Conservation (phyloP, 2,329 filamentous ascomycete genomes). For the Hymenoscyphus fructigenus region DNA sequence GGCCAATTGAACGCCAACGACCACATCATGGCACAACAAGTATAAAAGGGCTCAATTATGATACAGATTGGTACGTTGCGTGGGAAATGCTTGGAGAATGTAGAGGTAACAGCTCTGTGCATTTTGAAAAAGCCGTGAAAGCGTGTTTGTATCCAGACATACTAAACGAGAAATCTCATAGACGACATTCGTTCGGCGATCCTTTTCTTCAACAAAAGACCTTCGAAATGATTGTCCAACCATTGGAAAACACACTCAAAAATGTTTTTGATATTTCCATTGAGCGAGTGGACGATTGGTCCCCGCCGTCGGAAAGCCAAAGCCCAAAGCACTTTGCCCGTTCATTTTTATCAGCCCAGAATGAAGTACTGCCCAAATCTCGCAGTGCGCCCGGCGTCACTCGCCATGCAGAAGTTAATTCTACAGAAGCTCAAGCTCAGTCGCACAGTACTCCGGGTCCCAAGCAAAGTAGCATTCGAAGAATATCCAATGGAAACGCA, state of each 20-base stretch:
- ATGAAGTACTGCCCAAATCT: too few relatives aligned
- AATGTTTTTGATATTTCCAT: background rate
- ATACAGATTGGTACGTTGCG: slow-evolving; percentile 2
- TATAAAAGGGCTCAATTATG: background rate
- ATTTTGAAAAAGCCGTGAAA: slow-evolving; percentile 1
- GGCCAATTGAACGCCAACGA: background rate
- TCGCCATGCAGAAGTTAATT: too few relatives aligned
- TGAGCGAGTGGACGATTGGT: background rate
- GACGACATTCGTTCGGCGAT: background rate
- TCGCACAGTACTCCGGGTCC: too few relatives aligned
- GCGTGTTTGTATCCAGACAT: background rate
- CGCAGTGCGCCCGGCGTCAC: too few relatives aligned
- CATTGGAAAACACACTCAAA: background rate
- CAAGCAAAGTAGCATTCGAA: too few relatives aligned
- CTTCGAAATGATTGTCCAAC: background rate
- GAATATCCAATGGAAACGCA: too few relatives aligned
- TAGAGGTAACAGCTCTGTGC: background rate
- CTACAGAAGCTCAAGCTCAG: too few relatives aligned
- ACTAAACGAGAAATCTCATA: background rate
- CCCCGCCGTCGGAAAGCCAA: background rate
- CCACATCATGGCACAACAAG: background rate
- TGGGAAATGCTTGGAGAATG: slow-evolving; percentile 6
- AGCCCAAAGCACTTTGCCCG: too few relatives aligned
- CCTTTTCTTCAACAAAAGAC: background rate
- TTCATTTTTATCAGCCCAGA: too few relatives aligned